Conservation (phyloP, 176 grass and related monocot species). For the Juncus effusus region DNA sequence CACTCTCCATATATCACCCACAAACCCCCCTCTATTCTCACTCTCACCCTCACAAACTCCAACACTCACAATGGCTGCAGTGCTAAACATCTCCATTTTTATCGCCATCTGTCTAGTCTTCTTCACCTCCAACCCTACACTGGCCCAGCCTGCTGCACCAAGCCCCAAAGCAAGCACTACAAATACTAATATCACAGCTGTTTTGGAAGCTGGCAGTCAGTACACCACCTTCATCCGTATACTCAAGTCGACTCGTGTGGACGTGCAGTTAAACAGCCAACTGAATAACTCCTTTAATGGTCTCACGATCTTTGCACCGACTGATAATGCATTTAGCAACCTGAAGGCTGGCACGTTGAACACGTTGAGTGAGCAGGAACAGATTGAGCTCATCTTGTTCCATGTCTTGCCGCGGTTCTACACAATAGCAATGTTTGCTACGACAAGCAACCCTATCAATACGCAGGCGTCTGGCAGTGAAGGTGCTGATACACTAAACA, state of each 20-base stretch:
- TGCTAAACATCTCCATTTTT: conserved; percentile 13
- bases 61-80: conserved; percentile 34
- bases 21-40: conserved; percentile 3
- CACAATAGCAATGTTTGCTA: conserved; percentile 43
- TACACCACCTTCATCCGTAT: conserved; percentile 58
- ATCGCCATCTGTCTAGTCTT: conserved; percentile 19
- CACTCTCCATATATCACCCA: conserved; percentile 17
- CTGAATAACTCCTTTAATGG: conserved; percentile 64
- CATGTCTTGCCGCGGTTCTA: conserved; percentile 60
- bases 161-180: neutral
- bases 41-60: conserved; percentile 1
- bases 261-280: conserved; percentile 49
- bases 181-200: conserved; percentile 37
- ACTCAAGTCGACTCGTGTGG: conserved; percentile 31
- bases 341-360: conserved; percentile 47
- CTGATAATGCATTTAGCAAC: conserved; percentile 49
- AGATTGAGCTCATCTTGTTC: conserved; percentile 48
- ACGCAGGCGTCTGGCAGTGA: conserved; percentile 55
- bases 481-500: conserved; percentile 52
- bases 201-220: conserved; percentile 44
- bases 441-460: conserved; percentile 58
- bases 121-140: neutral
- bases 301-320: conserved; percentile 56
- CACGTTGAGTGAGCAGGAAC: conserved; percentile 37
- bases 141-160: conserved; percentile 22